Base-by-base conservation (phyloP, 2,329 filamentous ascomycete species). In the Sphaerulina populicola region DNA sequence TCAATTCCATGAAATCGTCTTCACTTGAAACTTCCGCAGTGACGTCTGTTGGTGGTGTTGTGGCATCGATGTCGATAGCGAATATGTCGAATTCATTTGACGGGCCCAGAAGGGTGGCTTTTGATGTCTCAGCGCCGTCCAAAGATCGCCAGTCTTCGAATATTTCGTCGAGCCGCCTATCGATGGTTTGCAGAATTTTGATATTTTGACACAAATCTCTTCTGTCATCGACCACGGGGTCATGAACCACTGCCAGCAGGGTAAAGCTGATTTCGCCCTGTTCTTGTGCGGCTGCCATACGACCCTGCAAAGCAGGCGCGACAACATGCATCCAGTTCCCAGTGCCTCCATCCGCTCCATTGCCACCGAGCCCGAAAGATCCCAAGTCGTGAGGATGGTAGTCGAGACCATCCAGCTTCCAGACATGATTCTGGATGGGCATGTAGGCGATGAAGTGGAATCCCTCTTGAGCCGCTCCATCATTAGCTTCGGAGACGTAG, bases 381-480 rank as follows among this genome's bases (percentile, higher is more conserved):
- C 83, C 83, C 50, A 89, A 72, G 50, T 75, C 77, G 31, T 81
- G 77, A 2, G 88, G 91, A 57, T 82, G 80, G 38, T 73, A 73
- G 65, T 90, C 82, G 18, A 96, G 73, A 4, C 91, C 91, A 67
- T 97, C 91, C 4, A 97, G 80, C 66, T 90, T 87, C 88, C 88
- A 96, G 11, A 95, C 78, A 50, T 80, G 74, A 2, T 80, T 82
- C n/a, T 78, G 75, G 11, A 82, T 78, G 2, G 88, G 87, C 29
- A 96, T 82, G 64, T 91, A 95, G 6, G 89, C 90, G 57, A 94
- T 85, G 67, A 93, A 97, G 65, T 97, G 91, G 64, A 85, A 93
- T 0, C 80, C 82, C 10, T 78, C 76, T n/a, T 86, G 79, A 0
- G 75, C 70, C 18, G 38, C 11, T 6, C 77, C 71, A 4, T 69